Base-by-base conservation (phyloP, 495 filamentous ascomycete species). In the Neurospora sp. region DNA sequence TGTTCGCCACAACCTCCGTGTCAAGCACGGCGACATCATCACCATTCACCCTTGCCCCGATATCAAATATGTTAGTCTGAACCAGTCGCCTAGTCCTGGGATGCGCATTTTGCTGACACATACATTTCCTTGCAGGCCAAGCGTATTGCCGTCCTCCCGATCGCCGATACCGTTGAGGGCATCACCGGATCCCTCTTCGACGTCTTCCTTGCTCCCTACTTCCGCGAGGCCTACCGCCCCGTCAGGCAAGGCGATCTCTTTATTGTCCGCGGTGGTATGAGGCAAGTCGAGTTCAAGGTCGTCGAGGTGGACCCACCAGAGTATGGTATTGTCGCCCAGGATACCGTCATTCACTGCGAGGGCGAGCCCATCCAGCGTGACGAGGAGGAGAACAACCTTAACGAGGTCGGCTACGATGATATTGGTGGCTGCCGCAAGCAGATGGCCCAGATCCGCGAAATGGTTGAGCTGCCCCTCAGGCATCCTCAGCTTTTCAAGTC, bases 401-500 rank as follows among this genome's bases (percentile, higher is more conserved):
- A 98, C 81, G 96, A 99, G 80, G 96, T 99, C 78, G 96, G 96
- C 40, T 99, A 99, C 78, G 96, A 99, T 80, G 96, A 99, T 81
- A 98, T 99, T 82, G 96, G 96, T 89, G 96, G 96, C 73, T 99
- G 96, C 89, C 89, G 96, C 77, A 99, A 99, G 85, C 96, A 99
- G 86, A 97, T 99, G 96, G 96, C 96, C 72, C 96, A 99, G 86
- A 96, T 98, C 75, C 92, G 96, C 81, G 96, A 99, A 83, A 88
- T 99, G 87, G 96, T 99, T 73, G 96, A 99, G 87, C 86, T 99
- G 77, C 96, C 96, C 70, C 88, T 99, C 16, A 90, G 96, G 75
- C 96, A 99, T 82, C 96, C 96, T 71, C 96, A 98, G 80, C 92
- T 99, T 31, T 99, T 99, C 93, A 98, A 98, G 88, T 98, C 95